A percentile compares a stretch with the other conserved stretches of the same genome.
These are phyloP conservation scores for Trametes elegans DNA, from an alignment of 768 basidiomycete species.

Conservation along the genomic window DNA sequence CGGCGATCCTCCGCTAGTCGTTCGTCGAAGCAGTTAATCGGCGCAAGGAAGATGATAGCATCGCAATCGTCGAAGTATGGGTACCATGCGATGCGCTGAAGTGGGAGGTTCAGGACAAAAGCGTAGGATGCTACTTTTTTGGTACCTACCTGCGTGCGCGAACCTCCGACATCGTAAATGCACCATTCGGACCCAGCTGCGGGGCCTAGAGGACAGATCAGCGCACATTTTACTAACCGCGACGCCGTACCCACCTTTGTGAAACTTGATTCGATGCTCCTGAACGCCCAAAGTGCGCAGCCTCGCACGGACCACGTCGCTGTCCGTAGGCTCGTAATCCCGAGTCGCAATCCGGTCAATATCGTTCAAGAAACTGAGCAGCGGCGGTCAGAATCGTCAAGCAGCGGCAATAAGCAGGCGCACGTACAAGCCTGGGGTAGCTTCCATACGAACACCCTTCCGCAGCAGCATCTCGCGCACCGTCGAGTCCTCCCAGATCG, in stretches of 20 bases:
- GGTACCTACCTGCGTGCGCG: conserved; percentile 56
- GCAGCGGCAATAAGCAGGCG: neutral
- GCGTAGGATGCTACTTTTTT: neutral
- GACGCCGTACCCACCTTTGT: conserved; percentile 48
- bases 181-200: conserved; percentile 64
- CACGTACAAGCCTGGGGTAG: conserved; percentile 75
- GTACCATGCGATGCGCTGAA: conserved; percentile 61
- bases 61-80: conserved; percentile 83
- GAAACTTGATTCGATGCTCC: conserved; percentile 67
- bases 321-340: conserved; percentile 66
- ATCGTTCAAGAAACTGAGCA: conserved; percentile 65
- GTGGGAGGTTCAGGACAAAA: neutral
- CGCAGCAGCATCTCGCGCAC: conserved; percentile 58
- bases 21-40: conserved; percentile 81
- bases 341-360: conserved; percentile 61
- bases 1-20: conserved; percentile 66
- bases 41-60: conserved; percentile 83
- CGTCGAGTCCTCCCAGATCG: conserved; percentile 63
- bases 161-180: conserved; percentile 82
- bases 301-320: conserved; percentile 79
- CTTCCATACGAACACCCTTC: conserved; percentile 56
- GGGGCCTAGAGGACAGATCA: conserved; percentile 36
- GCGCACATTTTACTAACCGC: neutral
- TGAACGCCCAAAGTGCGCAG: conserved; percentile 77
- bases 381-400: neutral